Base-by-base conservation (phyloP, 495 filamentous ascomycete genomes). In the Penicillium longicatenatum region DNA sequence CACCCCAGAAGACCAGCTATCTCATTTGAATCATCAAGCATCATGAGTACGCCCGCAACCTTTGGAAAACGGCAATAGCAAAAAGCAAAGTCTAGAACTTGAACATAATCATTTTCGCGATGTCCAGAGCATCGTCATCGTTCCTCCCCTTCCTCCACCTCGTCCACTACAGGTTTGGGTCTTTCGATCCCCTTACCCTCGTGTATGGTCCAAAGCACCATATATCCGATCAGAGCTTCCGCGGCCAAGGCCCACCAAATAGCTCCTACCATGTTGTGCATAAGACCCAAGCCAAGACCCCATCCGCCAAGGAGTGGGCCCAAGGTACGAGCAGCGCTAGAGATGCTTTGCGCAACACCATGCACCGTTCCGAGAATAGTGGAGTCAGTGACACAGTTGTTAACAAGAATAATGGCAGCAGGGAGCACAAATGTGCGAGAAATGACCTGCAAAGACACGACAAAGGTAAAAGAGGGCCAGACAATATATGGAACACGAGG, bases 371-470 rank as follows among this genome's bases (percentile, higher is more conserved):
- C 87, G 8, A 92, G 67, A 3, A 89, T 79, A 6, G 64, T 74
- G 5, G 82, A 79, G 39, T 84, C 75, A 3, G 88, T 84, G n/a
- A 85, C 82, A 14, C 78, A 77, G 58, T 91, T 90, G 16, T 86
- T 90, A 0, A 92, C 75, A 1, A 93, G 70, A 14, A 91, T 90
- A 0, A 88, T 81, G 1, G 82, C 83, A 6, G 82, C 82, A 0
- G 89, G 89, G 1, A 89, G 74, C 3, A 84, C 85, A 62, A 92
- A 91, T 4, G 88, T 91, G 42, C 87, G 78, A 1, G 86, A 90
- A 17, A 85, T 70, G 22, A 91, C 88, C 66, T 92, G 89, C 2
- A 89, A 65, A 29, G 79, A 78, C 0, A 91, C 75, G 0, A 93
- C 82, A 2, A 79, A 31, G 0, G 82, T 82, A 20, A 93, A 86